Conservation (phyloP, 2,329 filamentous ascomycete species). For the Fusarium aywerte region DNA sequence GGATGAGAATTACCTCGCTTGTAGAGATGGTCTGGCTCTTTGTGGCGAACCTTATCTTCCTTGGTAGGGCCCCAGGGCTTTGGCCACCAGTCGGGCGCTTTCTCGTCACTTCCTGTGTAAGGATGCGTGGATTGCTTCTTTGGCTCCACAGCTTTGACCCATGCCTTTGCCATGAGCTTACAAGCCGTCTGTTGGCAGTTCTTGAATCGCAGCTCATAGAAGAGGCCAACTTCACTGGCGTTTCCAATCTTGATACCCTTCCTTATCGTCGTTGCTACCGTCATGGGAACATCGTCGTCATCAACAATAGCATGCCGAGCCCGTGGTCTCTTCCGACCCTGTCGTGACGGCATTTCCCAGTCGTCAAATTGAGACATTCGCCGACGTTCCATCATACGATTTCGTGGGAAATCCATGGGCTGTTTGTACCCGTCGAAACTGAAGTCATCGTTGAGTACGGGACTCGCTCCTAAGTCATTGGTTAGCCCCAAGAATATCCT, state of each 20-base stretch:
- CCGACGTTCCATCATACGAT: conserved; percentile 47
- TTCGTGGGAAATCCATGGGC: conserved; percentile 42
- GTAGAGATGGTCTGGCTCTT: conserved; percentile 78
- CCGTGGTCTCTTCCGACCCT: conserved; percentile 47
- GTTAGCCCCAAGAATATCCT: conserved; percentile 18
- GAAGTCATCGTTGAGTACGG: conserved; percentile 50
- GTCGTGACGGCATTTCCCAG: conserved; percentile 48
- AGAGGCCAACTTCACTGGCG: conserved; percentile 63
- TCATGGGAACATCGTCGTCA: conserved; percentile 56
- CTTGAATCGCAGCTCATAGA: conserved; percentile 71
- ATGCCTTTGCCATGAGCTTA: conserved; percentile 78
- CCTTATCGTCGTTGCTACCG: conserved; percentile 54
- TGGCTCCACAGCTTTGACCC: conserved; percentile 79
- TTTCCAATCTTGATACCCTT: conserved; percentile 64
- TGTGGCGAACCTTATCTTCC: conserved; percentile 70
- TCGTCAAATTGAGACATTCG: conserved; percentile 49
- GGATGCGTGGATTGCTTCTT: conserved; percentile 81
- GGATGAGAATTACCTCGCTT: conserved; percentile 65
- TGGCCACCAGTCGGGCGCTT: conserved; percentile 75
- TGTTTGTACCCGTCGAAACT: conserved; percentile 46
- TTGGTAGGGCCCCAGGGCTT: conserved; percentile 62
- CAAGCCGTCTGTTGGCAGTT: conserved; percentile 76
- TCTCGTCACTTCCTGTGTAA: conserved; percentile 73
- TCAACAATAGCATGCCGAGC: conserved; percentile 53
- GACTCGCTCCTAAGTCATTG: conserved; percentile 47